Evolutionary conservation across 139 green algal species (phyloP).

Genomic region (Mesostigma viride): DNA sequence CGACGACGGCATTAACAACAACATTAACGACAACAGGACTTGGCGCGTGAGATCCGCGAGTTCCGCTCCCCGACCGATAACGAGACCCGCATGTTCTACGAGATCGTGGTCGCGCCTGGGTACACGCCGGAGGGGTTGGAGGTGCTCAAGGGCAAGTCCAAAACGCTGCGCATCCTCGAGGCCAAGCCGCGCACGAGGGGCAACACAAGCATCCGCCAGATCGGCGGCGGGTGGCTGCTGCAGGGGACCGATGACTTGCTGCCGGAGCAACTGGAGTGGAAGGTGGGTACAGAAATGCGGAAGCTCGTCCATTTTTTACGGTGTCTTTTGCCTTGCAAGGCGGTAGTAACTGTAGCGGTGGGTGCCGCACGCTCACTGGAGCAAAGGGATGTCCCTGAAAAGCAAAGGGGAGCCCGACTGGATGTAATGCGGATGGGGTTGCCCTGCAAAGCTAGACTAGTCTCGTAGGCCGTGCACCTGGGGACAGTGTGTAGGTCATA

Average conservation of each 20-base stretch:
- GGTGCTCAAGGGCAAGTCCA: constrained; percentile 92
- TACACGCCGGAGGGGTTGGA: constrained; percentile 89
- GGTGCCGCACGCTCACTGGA: too few relatives aligned
- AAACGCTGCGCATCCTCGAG: constrained; percentile 94
- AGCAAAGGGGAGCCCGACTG: too few relatives aligned
- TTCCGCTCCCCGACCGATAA: constrained; percentile 83
- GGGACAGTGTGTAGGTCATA: too few relatives aligned
- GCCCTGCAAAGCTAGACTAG: too few relatives aligned
- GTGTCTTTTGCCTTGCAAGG: too few relatives aligned
- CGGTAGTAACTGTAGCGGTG: too few relatives aligned
- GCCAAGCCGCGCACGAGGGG: constrained; percentile 55
- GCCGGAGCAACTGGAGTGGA: constrained; percentile 73
- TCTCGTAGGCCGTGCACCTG: too few relatives aligned
- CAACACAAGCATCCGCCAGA: constrained; percentile 66
- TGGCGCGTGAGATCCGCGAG: constrained; percentile 86
- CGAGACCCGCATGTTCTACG: constrained; percentile 98
- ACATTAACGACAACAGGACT: too few relatives aligned
- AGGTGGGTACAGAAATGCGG: constrained; percentile 17
- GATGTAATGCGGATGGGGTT: too few relatives aligned
- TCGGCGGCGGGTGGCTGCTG: constrained; percentile 66
- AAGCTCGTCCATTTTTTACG: too few relatives aligned
- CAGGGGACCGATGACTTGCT: constrained; percentile 74
- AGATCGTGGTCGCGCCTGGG: constrained; percentile 92
- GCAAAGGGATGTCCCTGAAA: too few relatives aligned
- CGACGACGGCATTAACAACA: too few relatives aligned